phyloP scores from a whole-genome alignment of 768 basidiomycete species.

The Trametes meyenii region DNA sequence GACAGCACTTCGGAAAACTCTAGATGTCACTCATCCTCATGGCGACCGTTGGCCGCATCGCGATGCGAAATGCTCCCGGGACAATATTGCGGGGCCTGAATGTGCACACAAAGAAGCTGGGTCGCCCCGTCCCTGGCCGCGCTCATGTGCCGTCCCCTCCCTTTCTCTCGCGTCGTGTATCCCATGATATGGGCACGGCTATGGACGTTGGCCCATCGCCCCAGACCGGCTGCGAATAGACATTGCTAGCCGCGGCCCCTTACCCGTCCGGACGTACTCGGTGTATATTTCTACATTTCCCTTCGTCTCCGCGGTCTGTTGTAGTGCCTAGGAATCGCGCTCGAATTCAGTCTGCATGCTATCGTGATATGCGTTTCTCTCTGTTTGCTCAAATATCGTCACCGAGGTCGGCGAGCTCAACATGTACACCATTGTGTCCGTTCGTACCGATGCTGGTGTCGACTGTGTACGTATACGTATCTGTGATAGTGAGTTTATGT shows the following conservation, averaged over 20 bases:
- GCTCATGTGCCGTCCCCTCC: too few relatives aligned
- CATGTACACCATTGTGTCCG: too few relatives aligned
- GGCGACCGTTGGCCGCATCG: neutral
- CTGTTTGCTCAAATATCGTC: neutral
- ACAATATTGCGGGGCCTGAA: neutral
- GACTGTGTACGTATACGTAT: too few relatives aligned
- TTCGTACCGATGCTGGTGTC: too few relatives aligned
- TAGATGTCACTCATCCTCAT: neutral
- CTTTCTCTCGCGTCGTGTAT: too few relatives aligned
- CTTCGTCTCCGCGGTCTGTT: neutral
- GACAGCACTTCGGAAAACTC: neutral
- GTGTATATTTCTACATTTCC: neutral
- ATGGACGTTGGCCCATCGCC: too few relatives aligned
- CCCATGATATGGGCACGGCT: too few relatives aligned
- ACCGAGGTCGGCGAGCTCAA: too few relatives aligned
- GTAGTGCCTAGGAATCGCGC: neutral
- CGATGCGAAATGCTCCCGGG: neutral
- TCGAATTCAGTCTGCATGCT: slow-evolving; percentile 8
- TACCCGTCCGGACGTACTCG: neutral
- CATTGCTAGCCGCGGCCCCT: neutral
- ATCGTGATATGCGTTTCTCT: slow-evolving; percentile 3
- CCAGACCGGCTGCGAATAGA: neutral
- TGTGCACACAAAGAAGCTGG: too few relatives aligned
- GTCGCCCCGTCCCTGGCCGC: too few relatives aligned
- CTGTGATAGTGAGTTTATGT: too few relatives aligned